phyloP scores from a whole-genome alignment of 257 asterid species.

The Nicotiana attenuata region DNA sequence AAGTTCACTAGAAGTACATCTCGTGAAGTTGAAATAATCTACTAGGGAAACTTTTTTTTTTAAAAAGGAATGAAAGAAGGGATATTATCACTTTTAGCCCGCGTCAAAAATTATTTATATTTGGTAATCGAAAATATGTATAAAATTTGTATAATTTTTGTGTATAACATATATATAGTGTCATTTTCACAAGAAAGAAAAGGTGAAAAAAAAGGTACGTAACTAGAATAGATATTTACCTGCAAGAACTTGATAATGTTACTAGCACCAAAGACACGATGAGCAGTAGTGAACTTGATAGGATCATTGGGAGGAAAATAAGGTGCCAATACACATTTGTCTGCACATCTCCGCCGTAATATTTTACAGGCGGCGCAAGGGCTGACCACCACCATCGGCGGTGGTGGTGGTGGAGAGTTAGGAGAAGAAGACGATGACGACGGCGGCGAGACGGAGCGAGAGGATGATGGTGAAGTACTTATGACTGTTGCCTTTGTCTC shows the following conservation, averaged over 20 bases:
- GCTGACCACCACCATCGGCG: constrained; percentile 17
- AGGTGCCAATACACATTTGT: constrained; percentile 75
- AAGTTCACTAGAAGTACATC: neutral
- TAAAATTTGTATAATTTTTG: too few species aligned
- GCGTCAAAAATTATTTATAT: too few species aligned
- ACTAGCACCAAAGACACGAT: constrained; percentile 92
- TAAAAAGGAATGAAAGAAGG: too few species aligned
- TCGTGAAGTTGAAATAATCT: neutral
- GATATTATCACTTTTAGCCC: too few species aligned
- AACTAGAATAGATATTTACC: constrained; percentile 30
- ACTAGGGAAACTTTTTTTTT: too few species aligned
- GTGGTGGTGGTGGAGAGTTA: constrained; percentile 40
- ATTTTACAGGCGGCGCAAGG: constrained; percentile 62
- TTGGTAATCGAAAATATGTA: too few species aligned
- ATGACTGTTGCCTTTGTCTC: too few species aligned
- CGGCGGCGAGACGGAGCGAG: constrained; percentile 29
- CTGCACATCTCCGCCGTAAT: constrained; percentile 58
- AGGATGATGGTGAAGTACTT: constrained; percentile 19
- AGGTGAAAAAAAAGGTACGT: too few species aligned
- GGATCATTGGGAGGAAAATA: constrained; percentile 79
- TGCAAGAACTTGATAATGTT: constrained; percentile 77
- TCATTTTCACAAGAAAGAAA: too few species aligned
- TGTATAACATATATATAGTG: too few species aligned
- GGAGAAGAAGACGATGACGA: constrained; percentile 7
- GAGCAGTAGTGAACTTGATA: constrained; percentile 71